Conservation (phyloP, 345 rosid species). For the Eucalyptus paniculata region DNA sequence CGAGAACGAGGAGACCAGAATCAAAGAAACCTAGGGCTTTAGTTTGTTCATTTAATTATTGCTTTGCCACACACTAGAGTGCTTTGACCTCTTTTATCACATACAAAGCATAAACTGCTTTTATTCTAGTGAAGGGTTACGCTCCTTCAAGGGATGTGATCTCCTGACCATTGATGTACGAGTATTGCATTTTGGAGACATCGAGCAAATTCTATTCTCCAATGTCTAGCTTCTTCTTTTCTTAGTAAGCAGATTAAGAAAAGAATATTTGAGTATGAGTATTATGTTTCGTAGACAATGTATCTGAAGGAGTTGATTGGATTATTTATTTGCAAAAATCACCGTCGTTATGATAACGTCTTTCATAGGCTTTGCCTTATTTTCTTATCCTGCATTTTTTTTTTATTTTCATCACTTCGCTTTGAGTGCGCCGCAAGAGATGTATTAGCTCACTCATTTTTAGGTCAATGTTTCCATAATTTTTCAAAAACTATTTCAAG, state of each 20-base stretch:
- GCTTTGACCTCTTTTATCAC: neutral
- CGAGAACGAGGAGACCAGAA: neutral
- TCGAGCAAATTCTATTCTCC: neutral
- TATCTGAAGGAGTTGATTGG: neutral
- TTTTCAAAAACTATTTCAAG: neutral
- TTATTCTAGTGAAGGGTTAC: neutral
- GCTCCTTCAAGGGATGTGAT: neutral
- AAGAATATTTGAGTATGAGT: neutral
- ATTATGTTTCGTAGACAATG: neutral
- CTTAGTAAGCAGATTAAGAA: neutral
- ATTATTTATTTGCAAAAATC: neutral
- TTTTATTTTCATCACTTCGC: neutral
- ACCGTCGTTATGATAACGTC: neutral
- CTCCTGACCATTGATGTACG: no score
- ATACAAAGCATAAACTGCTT: neutral
- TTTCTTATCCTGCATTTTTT: neutral
- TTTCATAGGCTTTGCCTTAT: neutral
- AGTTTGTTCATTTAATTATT: neutral
- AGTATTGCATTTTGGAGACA: no score
- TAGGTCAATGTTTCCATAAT: neutral
- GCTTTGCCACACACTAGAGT: neutral
- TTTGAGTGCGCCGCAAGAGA: neutral
- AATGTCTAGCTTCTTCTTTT: neutral
- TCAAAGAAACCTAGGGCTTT: neutral
- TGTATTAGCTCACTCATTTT: neutral